Base-by-base conservation (phyloP, 495 filamentous ascomycete species). In the Aspergillus wentii region DNA sequence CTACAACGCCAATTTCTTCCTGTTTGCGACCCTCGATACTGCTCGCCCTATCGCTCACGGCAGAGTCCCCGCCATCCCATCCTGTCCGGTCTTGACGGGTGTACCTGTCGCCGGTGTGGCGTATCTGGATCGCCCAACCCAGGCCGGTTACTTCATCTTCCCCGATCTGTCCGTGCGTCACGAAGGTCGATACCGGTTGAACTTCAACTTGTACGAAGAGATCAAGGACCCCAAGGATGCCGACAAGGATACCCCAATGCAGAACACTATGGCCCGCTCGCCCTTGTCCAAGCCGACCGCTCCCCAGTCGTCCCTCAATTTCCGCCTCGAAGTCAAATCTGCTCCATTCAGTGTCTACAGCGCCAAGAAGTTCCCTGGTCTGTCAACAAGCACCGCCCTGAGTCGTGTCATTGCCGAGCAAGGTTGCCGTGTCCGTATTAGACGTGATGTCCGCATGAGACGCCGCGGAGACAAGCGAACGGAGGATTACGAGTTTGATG, bases 1-100 rank as follows among this genome's bases (percentile, higher is more conserved):
- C 40, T 89, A 95, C 65, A 91, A 94, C 53, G 90, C 91, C 54
- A 95, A 94, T 63, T 98, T 96, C 75, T 96, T 98, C 67, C 84
- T 96, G 34, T 98, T 85, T 52, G 89, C 89, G 6, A 94, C 90
- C 0, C 74, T 98, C 41, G 90, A 96, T 45, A 78, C 85, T 48
- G 87, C 88, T 11, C 85, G 92, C 8, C 76, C 79, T 13, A 88
- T 96, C 49, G 88, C 88, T 3, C 86, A 91, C 40, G 84, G 83
- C 19, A 83, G 90, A 30, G 74, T 85, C 28, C 74, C 76, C 16
- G 72, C 78, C 3, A 63, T 80, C 17, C 82, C 82, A 18, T 76
- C 78, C 25, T 82, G 83, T 17, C 86, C 90, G 1, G 88, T 97
- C 25, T 72, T 98, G 45, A 98, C 94, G 1, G 92, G 92, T 51